Evolutionary conservation across 1,139 yeast species (phyloP).

Genomic region (Diutina pseudorugosa): DNA sequence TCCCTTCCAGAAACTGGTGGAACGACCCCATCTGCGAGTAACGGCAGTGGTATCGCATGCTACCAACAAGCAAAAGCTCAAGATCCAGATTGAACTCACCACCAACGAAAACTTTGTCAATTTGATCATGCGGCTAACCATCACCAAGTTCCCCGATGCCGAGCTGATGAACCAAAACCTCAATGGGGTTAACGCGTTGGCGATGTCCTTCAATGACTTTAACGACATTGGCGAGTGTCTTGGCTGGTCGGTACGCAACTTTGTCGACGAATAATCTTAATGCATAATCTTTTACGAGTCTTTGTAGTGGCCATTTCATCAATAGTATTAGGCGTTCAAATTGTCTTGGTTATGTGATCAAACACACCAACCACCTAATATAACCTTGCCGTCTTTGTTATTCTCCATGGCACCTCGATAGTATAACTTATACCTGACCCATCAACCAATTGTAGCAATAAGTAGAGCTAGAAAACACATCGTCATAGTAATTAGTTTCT

Average conservation of each 20-base stretch:
- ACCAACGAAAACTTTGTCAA: slow-evolving; percentile 31
- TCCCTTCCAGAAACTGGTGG: slow-evolving; percentile 30
- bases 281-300: too few relatives aligned
- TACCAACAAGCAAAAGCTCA: slow-evolving; percentile 12
- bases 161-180: slow-evolving; percentile 19
- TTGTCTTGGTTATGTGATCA: too few relatives aligned
- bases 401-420: too few relatives aligned
- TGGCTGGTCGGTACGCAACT: slow-evolving; percentile 42
- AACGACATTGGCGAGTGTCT: slow-evolving; percentile 55
- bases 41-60: slow-evolving; percentile 11
- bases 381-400: too few relatives aligned
- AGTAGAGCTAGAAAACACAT: too few relatives aligned
- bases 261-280: slow-evolving; percentile 7
- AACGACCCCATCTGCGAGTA: slow-evolving; percentile 21
- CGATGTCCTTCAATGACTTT: slow-evolving; percentile 43
- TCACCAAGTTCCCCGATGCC: slow-evolving; percentile 21
- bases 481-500: too few relatives aligned
- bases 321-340: too few relatives aligned
- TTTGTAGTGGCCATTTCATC: too few relatives aligned
- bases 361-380: too few relatives aligned
- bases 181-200: slow-evolving; percentile 28
- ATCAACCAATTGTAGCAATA: too few relatives aligned
- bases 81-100: slow-evolving; percentile 21
- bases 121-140: slow-evolving; percentile 19
- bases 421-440: too few relatives aligned